phyloP scores from a whole-genome alignment of 2,329 filamentous ascomycete species.

The Gyromitra esculenta region DNA sequence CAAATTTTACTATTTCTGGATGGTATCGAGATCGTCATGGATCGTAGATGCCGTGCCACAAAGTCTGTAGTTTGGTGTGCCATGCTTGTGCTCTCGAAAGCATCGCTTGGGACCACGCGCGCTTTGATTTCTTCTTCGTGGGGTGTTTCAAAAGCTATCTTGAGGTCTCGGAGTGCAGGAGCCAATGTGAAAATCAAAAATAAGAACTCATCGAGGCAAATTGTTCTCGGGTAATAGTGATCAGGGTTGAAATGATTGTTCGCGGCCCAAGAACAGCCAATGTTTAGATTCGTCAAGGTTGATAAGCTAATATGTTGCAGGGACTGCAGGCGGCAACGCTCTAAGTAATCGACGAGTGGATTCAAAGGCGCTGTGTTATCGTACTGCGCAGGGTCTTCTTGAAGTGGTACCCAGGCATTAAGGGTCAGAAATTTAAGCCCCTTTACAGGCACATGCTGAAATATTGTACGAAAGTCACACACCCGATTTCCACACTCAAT shows the following conservation, averaged over 20 bases:
- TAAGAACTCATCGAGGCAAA: constrained; percentile 23
- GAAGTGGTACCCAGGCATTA: constrained; percentile 16
- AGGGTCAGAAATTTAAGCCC: constrained; percentile 20
- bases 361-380: constrained; percentile 24
- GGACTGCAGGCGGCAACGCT: constrained; percentile 26
- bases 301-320: neutral
- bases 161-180: constrained; percentile 16
- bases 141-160: constrained; percentile 11
- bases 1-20: constrained; percentile 28
- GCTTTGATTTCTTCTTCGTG: constrained; percentile 21
- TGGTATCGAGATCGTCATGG: constrained; percentile 36
- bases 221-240: constrained; percentile 8
- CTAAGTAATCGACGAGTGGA: constrained; percentile 36
- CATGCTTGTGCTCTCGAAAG: constrained; percentile 5
- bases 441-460: constrained; percentile 28
- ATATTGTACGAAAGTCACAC: constrained; percentile 19
- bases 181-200: constrained; percentile 36
- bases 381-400: neutral
- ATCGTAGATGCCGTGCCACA: constrained; percentile 20
- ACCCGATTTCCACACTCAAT: constrained; percentile 15
- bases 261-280: constrained; percentile 15
- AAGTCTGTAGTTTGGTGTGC: constrained; percentile 14
- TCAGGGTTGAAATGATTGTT: neutral
- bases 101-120: neutral
- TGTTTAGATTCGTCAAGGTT: constrained; percentile 23